Evolutionary conservation across 306 rosid species (phyloP).

Genomic region (Dalbergia cochinchinensis): DNA sequence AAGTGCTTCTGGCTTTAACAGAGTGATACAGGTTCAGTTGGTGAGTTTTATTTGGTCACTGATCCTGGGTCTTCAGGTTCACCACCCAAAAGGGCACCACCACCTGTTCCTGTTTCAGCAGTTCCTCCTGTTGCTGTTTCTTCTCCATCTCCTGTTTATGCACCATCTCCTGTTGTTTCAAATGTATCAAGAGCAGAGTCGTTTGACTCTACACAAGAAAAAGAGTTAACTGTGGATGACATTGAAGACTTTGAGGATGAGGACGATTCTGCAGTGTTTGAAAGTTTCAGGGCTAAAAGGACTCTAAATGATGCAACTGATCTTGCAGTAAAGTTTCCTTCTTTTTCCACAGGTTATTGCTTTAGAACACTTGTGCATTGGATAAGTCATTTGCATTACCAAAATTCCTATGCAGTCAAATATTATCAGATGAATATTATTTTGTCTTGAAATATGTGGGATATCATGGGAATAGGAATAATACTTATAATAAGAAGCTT

Average conservation of each 20-base stretch:
- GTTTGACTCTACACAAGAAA: conserved; percentile 75
- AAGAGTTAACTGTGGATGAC: conserved; percentile 90
- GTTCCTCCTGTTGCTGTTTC: conserved; percentile 56
- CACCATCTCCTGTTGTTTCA: conserved; percentile 62
- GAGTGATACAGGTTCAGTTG: conserved; percentile 81
- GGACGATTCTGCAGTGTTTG: conserved; percentile 54
- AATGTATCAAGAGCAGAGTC: conserved; percentile 82
- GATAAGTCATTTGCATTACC: conserved; percentile 35
- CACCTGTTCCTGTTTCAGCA: conserved; percentile 65
- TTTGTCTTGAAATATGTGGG: conserved; percentile 26
- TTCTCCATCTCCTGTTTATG: conserved; percentile 58
- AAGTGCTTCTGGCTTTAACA: conserved; percentile 62
- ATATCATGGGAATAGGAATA: conserved; percentile 26
- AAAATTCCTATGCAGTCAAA: not conserved
- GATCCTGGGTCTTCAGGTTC: conserved; percentile 81
- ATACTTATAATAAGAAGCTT: not conserved
- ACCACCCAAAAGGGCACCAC: conserved; percentile 95
- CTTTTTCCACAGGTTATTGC: conserved; percentile 87
- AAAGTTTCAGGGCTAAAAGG: conserved; percentile 69
- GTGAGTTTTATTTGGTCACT: conserved; percentile 90
- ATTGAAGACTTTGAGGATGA: conserved; percentile 95
- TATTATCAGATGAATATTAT: conserved; percentile 21
- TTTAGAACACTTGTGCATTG: conserved; percentile 40
- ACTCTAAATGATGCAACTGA: conserved; percentile 87
- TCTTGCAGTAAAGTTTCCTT: conserved; percentile 81